phyloP scores from a whole-genome alignment of 1,284 basidiomycete species.

The Trichosporon sp. region DNA sequence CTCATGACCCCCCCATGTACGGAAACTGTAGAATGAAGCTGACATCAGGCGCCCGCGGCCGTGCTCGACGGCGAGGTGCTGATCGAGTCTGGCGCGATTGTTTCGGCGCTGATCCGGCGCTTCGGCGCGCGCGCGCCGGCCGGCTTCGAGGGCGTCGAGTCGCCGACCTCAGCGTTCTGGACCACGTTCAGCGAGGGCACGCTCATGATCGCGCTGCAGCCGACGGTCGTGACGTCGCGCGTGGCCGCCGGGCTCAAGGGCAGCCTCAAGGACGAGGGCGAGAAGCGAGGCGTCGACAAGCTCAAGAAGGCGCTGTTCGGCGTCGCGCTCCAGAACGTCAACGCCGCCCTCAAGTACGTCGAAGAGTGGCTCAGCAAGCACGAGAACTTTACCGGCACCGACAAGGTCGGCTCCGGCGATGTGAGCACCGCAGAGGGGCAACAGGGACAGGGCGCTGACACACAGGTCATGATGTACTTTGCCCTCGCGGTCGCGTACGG shows the following conservation, averaged over 20 bases:
- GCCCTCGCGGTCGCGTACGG: constrained; percentile 27
- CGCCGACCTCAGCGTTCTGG: constrained; percentile 33
- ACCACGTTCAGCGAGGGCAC: constrained; percentile 38
- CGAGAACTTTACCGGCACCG: constrained; percentile 30
- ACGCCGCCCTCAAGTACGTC: constrained; percentile 27
- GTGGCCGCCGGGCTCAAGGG: neutral
- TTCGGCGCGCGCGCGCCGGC: constrained; percentile 31
- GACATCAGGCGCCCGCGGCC: constrained; percentile 29
- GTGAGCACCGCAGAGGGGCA: constrained; percentile 17
- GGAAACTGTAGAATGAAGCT: neutral
- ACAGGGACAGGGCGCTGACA: too few species aligned
- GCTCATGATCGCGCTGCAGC: constrained; percentile 36
- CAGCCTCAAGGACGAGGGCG: constrained; percentile 18
- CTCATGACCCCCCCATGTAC: neutral
- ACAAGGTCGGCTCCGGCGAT: constrained; percentile 35
- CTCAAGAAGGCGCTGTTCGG: neutral
- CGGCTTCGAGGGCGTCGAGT: constrained; percentile 22
- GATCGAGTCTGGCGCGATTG: constrained; percentile 39
- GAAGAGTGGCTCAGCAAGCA: constrained; percentile 26
- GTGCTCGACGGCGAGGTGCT: constrained; percentile 29
- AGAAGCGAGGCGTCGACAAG: constrained; percentile 25
- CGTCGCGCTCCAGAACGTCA: neutral
- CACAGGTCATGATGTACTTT: constrained; percentile 41
- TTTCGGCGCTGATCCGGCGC: constrained; percentile 27
- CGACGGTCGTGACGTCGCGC: neutral